These are phyloP conservation scores for Odontarrhena argentea DNA, from an alignment of 345 rosid genomes.

Conservation along the genomic window DNA sequence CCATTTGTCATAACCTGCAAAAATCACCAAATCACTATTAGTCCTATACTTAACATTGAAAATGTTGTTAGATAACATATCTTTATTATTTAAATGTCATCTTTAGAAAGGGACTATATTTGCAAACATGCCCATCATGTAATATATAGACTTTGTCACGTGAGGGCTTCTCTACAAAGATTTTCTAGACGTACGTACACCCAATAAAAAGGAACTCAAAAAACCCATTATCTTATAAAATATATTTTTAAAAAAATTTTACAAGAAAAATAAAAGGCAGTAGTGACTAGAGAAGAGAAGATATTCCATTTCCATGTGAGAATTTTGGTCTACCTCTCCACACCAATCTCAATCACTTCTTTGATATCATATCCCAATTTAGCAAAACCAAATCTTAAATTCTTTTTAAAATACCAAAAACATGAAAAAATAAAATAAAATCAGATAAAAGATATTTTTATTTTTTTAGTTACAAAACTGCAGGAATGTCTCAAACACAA, in stretches of 20 bases:
- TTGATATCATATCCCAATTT: constrained; percentile 12
- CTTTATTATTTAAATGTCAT: constrained; percentile 6
- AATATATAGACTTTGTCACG: constrained; percentile 26
- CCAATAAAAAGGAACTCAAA: constrained; percentile 9
- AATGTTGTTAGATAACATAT: background rate
- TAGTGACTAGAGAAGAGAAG: constrained; percentile 16
- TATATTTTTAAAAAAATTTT: background rate
- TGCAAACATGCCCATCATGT: constrained; percentile 17
- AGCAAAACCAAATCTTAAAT: background rate
- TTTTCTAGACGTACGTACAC: constrained; percentile 29
- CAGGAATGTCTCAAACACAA: constrained; percentile 21
- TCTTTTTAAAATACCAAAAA: background rate
- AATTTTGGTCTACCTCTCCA: constrained; percentile 30
- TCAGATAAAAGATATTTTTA: background rate
- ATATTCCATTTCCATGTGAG: constrained; percentile 13
- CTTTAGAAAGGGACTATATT: constrained; percentile 5
- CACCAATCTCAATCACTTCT: constrained; percentile 12
- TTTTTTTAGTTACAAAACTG: constrained; percentile 1
- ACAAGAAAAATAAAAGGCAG: background rate
- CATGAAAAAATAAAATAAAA: background rate
- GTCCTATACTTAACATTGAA: too few relatives aligned
- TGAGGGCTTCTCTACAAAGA: constrained; percentile 27
- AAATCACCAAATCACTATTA: too few relatives aligned
- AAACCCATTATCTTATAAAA: background rate
- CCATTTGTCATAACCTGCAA: constrained; percentile 90